Conservation (phyloP, 345 rosid species). For the Eucalyptus sp. region DNA sequence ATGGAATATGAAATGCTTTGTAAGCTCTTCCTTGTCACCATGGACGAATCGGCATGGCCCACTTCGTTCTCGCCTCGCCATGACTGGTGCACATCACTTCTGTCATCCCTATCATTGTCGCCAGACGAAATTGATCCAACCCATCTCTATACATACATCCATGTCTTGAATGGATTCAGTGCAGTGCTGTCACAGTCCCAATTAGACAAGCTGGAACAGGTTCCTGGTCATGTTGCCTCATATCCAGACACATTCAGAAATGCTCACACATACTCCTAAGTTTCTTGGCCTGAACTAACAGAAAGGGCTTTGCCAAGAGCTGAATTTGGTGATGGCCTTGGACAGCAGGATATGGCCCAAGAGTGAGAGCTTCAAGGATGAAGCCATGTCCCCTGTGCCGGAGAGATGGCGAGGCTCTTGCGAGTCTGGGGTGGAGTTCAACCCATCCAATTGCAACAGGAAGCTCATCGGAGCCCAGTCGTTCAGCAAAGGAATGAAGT, state of each 20-base stretch:
- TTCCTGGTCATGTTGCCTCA: conserved; percentile 23
- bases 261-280: conserved; percentile 18
- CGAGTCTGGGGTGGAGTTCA: conserved; percentile 21
- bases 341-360: conserved; percentile 36
- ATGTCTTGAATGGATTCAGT: conserved; percentile 31
- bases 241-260: conserved; percentile 25
- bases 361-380: conserved; percentile 28
- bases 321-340: background rate
- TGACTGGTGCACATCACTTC: conserved; percentile 30
- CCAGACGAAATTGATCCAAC: conserved; percentile 3
- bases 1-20: background rate
- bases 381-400: conserved; percentile 25
- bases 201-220: conserved; percentile 9
- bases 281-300: conserved; percentile 24
- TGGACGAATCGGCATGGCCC: conserved; percentile 31
- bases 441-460: conserved; percentile 22
- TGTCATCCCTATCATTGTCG: conserved; percentile 19
- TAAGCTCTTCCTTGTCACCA: background rate
- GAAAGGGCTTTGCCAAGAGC: conserved; percentile 20
- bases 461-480: conserved; percentile 34
- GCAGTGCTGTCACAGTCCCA: conserved; percentile 26
- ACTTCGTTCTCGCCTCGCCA: conserved; percentile 12
- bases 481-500: conserved; percentile 38
- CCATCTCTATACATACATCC: conserved; percentile 38
- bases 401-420: conserved; percentile 27